phyloP scores from a whole-genome alignment of 1,284 basidiomycete species.

The Abortiporus biennis region DNA sequence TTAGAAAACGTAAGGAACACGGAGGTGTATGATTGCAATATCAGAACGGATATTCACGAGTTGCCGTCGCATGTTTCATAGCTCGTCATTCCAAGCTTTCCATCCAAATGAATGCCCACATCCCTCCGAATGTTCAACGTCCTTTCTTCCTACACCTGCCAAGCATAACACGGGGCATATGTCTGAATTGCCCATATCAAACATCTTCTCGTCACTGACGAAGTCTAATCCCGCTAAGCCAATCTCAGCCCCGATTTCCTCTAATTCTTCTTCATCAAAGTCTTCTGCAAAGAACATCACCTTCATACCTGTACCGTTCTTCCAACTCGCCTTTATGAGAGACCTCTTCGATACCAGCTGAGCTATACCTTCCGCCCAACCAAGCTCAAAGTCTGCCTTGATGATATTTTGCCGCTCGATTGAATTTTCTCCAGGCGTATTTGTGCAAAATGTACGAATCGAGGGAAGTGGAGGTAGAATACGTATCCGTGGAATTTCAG shows the following conservation, averaged over 20 bases:
- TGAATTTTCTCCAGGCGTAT: neutral
- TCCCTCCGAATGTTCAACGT: constrained; percentile 19
- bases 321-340: constrained; percentile 39
- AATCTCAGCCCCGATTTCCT: constrained; percentile 23
- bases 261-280: constrained; percentile 18
- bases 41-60: too few species aligned
- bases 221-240: constrained; percentile 44
- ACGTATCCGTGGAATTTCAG: constrained; percentile 8
- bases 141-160: constrained; percentile 26
- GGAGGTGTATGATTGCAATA: neutral
- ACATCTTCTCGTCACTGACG: constrained; percentile 29
- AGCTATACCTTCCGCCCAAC: constrained; percentile 52
- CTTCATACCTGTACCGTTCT: constrained; percentile 35
- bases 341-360: constrained; percentile 36
- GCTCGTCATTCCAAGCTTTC: constrained; percentile 25
- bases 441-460: neutral
- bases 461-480: constrained; percentile 4
- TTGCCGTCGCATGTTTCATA: too few species aligned
- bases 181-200: constrained; percentile 19
- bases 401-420: neutral
- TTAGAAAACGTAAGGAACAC: too few species aligned
- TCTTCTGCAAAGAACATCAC: constrained; percentile 12
- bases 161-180: constrained; percentile 41
- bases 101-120: constrained; percentile 25
- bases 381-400: constrained; percentile 42